Conservation (phyloP, 176 grass and related monocot genomes). For the Saccharum spontaneum region DNA sequence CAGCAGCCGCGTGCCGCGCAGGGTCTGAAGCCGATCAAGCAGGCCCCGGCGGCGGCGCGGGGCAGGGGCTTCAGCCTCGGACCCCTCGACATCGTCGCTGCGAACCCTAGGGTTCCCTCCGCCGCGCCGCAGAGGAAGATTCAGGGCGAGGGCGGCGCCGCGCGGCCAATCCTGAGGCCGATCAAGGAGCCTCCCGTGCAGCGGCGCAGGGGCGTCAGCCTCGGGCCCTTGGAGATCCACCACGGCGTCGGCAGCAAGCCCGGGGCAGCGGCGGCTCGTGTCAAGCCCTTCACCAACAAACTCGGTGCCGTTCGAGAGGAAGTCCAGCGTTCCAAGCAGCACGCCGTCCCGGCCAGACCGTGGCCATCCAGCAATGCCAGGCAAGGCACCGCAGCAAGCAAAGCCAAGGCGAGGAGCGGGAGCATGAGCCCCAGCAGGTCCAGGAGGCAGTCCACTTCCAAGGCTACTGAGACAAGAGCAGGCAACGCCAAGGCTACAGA, state of each 20-base stretch:
- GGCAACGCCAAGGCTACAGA: not conserved
- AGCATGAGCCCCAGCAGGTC: constrained; percentile 64
- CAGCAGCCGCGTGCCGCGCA: not conserved
- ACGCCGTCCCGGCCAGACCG: constrained; percentile 27
- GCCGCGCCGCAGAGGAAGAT: not conserved
- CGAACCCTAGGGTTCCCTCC: constrained; percentile 31
- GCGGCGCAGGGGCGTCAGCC: constrained; percentile 66
- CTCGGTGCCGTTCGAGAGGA: constrained; percentile 46
- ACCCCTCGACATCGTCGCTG: constrained; percentile 56
- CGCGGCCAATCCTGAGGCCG: constrained; percentile 34
- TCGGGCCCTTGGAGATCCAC: constrained; percentile 82
- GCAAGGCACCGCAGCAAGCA: constrained; percentile 28
- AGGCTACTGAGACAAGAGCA: not conserved
- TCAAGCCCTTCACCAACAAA: constrained; percentile 30
- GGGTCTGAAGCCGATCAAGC: constrained; percentile 17
- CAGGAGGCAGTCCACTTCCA: constrained; percentile 48
- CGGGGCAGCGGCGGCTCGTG: not conserved
- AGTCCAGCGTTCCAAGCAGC: constrained; percentile 25
- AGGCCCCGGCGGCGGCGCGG: not conserved
- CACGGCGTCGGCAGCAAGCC: constrained; percentile 34
- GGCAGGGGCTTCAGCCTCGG: constrained; percentile 66
- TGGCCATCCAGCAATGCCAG: constrained; percentile 46
- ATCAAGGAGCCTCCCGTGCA: constrained; percentile 46
- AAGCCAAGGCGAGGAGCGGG: constrained; percentile 45
- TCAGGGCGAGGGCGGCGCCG: not conserved